Percentiles rank a stretch among this genome's conserved stretches.
Evolutionary conservation across 495 filamentous ascomycete species (phyloP).

Genomic region (Immersiella caudata): DNA sequence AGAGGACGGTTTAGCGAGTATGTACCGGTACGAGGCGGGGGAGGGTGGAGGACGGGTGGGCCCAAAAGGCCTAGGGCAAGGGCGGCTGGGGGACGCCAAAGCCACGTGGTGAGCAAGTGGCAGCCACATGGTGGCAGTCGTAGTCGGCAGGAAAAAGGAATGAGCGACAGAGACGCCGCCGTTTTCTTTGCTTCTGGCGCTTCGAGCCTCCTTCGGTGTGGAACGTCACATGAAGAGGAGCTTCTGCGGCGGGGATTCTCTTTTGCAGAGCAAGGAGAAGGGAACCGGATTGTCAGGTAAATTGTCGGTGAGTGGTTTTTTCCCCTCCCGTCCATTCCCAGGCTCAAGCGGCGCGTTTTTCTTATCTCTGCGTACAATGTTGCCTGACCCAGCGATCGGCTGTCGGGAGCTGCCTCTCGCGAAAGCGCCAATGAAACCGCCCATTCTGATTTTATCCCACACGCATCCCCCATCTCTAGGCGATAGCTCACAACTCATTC

Average conservation of each 20-base stretch:
- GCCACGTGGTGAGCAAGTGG: constrained; percentile 10
- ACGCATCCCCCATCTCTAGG: neutral
- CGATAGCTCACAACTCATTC: neutral
- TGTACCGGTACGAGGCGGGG: neutral
- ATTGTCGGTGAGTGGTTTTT: neutral
- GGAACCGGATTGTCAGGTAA: neutral
- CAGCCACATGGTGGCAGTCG: constrained; percentile 12
- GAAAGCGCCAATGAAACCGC: neutral
- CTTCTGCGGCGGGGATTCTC: neutral
- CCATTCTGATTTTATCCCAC: neutral
- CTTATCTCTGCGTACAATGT: neutral
- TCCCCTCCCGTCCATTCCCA: neutral
- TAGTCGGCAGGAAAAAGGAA: constrained; percentile 5
- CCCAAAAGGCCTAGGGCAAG: constrained; percentile 1
- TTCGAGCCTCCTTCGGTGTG: neutral
- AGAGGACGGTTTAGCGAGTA: neutral
- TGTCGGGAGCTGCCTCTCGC: neutral
- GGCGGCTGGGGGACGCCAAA: neutral
- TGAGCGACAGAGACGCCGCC: neutral
- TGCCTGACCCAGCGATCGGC: neutral
- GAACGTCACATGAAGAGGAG: neutral
- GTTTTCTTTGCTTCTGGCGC: neutral
- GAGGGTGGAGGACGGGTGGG: neutral
- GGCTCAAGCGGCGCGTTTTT: neutral
- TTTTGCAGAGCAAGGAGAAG: neutral